phyloP scores from a whole-genome alignment of 2,329 filamentous ascomycete species.

The Corynespora cassiicola region DNA sequence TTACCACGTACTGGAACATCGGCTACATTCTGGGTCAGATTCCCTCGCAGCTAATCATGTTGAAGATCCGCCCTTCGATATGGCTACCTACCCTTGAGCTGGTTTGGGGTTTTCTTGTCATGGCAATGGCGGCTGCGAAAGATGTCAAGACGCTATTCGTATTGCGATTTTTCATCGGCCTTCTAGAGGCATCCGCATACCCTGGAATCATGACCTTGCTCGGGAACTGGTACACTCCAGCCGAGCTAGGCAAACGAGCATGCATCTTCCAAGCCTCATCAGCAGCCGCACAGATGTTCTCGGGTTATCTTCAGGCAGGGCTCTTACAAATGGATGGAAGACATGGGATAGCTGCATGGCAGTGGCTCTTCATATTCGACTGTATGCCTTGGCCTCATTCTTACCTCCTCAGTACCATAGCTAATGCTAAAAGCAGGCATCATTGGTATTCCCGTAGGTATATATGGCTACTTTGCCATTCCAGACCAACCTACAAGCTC shows the following conservation, averaged over 20 bases:
- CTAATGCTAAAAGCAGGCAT: not conserved
- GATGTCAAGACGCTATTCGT: constrained; percentile 3
- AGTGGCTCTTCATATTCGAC: constrained; percentile 15
- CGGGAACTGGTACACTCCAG: constrained; percentile 5
- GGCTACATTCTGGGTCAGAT: constrained; percentile 50
- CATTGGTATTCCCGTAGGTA: not conserved
- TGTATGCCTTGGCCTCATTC: not conserved
- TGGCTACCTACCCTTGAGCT: constrained; percentile 37
- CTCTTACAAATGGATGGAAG: constrained; percentile 9
- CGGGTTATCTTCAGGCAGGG: constrained; percentile 10
- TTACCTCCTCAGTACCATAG: no score
- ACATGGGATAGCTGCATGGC: constrained; percentile 10
- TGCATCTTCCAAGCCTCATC: constrained; percentile 3
- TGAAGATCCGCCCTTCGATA: constrained; percentile 41
- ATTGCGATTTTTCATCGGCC: constrained; percentile 8
- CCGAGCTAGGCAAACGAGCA: not conserved
- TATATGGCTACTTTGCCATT: not conserved
- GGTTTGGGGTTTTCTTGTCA: constrained; percentile 29
- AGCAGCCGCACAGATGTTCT: constrained; percentile 12
- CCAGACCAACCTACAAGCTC: constrained; percentile 9
- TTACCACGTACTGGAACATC: constrained; percentile 60
- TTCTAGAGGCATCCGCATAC: constrained; percentile 6
- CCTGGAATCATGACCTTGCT: constrained; percentile 10
- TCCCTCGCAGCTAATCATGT: constrained; percentile 49
- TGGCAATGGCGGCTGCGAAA: constrained; percentile 37